These are phyloP conservation scores for Flaveria floridana DNA, from an alignment of 140 eudicot species.

Conservation along the genomic window DNA sequence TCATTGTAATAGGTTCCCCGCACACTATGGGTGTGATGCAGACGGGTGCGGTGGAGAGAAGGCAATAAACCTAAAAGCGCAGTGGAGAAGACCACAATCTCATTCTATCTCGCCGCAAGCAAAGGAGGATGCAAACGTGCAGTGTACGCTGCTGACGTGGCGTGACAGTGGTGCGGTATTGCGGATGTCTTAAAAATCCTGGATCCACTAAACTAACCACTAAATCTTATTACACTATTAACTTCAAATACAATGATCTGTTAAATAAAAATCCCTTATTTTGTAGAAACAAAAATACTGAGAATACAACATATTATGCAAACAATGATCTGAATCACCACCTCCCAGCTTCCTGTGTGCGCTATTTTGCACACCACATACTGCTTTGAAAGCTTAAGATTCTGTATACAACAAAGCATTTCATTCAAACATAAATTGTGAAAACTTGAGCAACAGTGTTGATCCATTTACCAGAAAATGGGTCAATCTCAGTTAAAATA, in stretches of 20 bases:
- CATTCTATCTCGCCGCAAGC: too few species aligned
- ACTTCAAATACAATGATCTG: not conserved
- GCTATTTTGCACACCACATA: not conserved
- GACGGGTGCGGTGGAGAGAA: too few species aligned
- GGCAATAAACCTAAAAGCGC: too few species aligned
- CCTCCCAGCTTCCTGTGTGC: conserved; percentile 26
- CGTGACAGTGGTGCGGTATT: too few species aligned
- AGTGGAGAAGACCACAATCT: too few species aligned
- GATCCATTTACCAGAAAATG: conserved; percentile 19
- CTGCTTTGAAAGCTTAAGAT: conserved; percentile 16
- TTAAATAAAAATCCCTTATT: not conserved
- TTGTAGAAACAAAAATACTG: not conserved
- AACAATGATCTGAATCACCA: conserved; percentile 26
- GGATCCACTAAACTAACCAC: too few species aligned
- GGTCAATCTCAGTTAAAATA: not conserved
- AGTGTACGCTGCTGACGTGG: too few species aligned
- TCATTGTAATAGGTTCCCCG: too few species aligned
- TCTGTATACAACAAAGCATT: conserved; percentile 23
- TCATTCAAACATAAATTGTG: not conserved
- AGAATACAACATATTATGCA: conserved; percentile 16
- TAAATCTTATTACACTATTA: too few species aligned
- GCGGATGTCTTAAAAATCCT: not conserved
- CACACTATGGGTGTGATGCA: too few species aligned
- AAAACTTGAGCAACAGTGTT: not conserved
- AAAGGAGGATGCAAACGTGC: too few species aligned